phyloP scores from a whole-genome alignment of 805 yeast genomes.

The Yarrowia sp. region DNA sequence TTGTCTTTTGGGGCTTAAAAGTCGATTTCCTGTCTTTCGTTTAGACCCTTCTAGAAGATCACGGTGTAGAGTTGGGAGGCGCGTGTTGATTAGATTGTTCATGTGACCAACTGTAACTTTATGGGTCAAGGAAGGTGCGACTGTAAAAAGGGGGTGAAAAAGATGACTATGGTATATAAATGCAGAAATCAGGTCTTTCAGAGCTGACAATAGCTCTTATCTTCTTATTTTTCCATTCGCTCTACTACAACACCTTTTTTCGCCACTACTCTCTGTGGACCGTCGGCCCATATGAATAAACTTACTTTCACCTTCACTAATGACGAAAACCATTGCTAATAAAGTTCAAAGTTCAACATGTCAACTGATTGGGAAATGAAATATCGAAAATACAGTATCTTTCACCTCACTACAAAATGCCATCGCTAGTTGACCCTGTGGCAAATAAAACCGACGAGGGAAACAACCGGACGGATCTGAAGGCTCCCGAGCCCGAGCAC shows the following conservation, averaged over 20 bases:
- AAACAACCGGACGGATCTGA: conserved; percentile 25
- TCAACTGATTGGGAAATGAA: neutral
- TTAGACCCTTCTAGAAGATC: conserved; percentile 14
- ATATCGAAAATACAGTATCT: neutral
- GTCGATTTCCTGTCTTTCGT: neutral
- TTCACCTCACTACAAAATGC: neutral
- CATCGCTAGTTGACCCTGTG: conserved; percentile 35
- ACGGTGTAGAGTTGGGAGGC: conserved; percentile 23
- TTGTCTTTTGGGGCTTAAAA: neutral
- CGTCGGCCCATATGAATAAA: too few species aligned
- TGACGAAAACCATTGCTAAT: conserved; percentile 28
- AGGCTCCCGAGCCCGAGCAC: conserved; percentile 90
- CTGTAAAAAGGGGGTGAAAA: too few species aligned
- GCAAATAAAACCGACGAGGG: conserved; percentile 30
- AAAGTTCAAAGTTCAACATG: neutral
- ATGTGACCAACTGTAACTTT: conserved; percentile 18
- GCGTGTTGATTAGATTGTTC: conserved; percentile 37
- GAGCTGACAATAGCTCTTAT: too few species aligned
- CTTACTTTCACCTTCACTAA: too few species aligned
- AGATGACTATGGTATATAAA: too few species aligned
- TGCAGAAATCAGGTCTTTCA: too few species aligned
- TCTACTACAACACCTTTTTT: too few species aligned
- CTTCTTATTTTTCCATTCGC: too few species aligned
- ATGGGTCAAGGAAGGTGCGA: too few species aligned
- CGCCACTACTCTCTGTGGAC: too few species aligned